These are phyloP conservation scores for Medicago ruthenica DNA, from an alignment of 306 rosid genomes.

Conservation along the genomic window DNA sequence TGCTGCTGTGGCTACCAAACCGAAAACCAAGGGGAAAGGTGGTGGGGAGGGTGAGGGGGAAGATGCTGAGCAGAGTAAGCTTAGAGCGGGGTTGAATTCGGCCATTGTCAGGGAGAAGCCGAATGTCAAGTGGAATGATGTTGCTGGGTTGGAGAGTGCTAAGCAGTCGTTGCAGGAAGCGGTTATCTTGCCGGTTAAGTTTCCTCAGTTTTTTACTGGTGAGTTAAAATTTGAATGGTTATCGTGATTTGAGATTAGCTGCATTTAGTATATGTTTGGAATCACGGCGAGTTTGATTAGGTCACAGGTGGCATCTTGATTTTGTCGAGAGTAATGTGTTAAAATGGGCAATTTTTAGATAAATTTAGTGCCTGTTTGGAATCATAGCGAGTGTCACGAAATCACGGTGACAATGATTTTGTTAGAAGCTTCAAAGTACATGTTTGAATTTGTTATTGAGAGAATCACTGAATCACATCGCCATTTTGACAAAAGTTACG, in stretches of 20 bases:
- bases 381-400: no score
- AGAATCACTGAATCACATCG: no score
- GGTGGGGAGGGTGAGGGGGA: constrained; percentile 81
- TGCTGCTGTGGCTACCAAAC: constrained; percentile 84
- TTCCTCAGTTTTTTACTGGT: constrained; percentile 98
- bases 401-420: no score
- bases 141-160: constrained; percentile 96
- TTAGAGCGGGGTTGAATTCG: constrained; percentile 84
- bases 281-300: background rate
- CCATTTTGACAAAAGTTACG: no score
- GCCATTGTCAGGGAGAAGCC: constrained; percentile 96
- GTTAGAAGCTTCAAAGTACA: no score
- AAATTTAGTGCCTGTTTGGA: no score
- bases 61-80: constrained; percentile 90
- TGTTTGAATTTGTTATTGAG: no score
- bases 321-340: background rate
- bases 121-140: constrained; percentile 94
- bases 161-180: constrained; percentile 98
- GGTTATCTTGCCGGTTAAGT: constrained; percentile 90
- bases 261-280: background rate
- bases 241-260: background rate
- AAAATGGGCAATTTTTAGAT: no score
- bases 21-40: constrained; percentile 89
- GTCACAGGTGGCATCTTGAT: background rate
- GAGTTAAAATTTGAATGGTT: constrained; percentile 22